Evolutionary conservation across 495 filamentous ascomycete genomes (phyloP), one percentile per base, ranked within the genome.

Genomic region (Xylaria intraflava): DNA sequence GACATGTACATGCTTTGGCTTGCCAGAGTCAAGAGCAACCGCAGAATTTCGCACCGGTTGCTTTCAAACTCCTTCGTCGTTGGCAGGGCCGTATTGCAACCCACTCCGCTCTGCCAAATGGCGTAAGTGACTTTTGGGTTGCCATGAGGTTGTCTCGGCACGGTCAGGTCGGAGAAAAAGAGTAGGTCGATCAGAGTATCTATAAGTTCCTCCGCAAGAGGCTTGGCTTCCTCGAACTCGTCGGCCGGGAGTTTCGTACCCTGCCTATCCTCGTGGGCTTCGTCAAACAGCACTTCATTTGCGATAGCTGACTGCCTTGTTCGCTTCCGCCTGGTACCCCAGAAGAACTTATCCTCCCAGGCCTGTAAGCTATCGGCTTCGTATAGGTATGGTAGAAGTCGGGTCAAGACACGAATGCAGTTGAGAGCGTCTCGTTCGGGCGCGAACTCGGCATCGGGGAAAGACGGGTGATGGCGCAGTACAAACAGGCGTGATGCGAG

Each of bases 51-150:
- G 59, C 86, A 88, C 26, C 93, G 83, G 67, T 96, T 96, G 68
- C 78, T 90, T 71, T 99, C 93, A 43, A 87, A 82, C 55, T 96
- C 88, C 68, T 88, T 96, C 35, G 80, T 95, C 17, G 91, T 89
- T 16, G 86, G 86, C 67, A 96, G 84, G 1, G 89, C 78, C 6
- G 87, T 88, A 66, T 95, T 95, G 71, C 92, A 97, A 2, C 93
- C 93, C 42, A 99, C 92, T 22, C 93, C 93, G 60, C 87, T 96
- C 69, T 96, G 90, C 93, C 93, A 99, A 60, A 99, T 97, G 31
- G 90, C 84, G 72, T 89, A 95, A 12, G 87, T 87, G 35, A 96
- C 85, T 66, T 95, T 96, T 58, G 77, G 77, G 64, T 87, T 88
- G 33, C 82, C 83, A 40, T 84, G 78, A 27, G 71, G 74, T 40